Evolutionary conservation across 108 stramenopile species (phyloP), one percentile per base, ranked within the genome.

Genomic region (Nannochloropsis gaditana): DNA sequence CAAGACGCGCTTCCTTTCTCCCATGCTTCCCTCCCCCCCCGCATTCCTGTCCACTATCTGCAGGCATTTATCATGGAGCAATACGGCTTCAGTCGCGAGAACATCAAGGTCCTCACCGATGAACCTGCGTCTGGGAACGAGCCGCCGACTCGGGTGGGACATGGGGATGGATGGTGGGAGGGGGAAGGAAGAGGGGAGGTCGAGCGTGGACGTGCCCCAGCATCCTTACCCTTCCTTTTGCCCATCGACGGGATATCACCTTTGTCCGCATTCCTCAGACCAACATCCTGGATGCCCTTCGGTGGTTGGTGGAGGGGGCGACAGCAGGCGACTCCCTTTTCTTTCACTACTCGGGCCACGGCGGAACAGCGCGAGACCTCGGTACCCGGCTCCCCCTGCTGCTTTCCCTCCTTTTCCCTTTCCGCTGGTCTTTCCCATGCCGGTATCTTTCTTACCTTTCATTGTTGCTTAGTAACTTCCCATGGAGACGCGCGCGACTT

Each of bases 291-390:
- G 31, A 31, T 31, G 31, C 31, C 31, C 31, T 31, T 31, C 31
- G 85, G 82, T 82, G 85, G 85, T 81, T 82, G 17, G 82, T 82
- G 2, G n/a, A 59, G 8, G 81, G 82, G 1, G 82, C 85, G 9
- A 42, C 43, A 21, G 42, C 43, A 19, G 85, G 87, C 44, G 93
- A 93, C 84, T 90, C 92, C 9, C 90, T 93, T 42, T 91, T 92
- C 87, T 81, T 93, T 45, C 93, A 93, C 89, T 91, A 84, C 88
- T 88, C 87, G 3, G 93, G 93, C 80, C 91, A 93, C 31, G 31
- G 31, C 31, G 31, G 31, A 31, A 31, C 31, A 31, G 31, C 31
- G 31, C 31, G 31, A 31, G 31, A 31, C 31, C 31, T 31, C 31
- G 31, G 31, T 31, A 31, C 31, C 31, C 31, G 31, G 31, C 31